Percentiles rank a stretch among this genome's conserved stretches.
Conservation (phyloP, 2,329 filamentous ascomycete species). For the Fusarium keratoplasticum region DNA sequence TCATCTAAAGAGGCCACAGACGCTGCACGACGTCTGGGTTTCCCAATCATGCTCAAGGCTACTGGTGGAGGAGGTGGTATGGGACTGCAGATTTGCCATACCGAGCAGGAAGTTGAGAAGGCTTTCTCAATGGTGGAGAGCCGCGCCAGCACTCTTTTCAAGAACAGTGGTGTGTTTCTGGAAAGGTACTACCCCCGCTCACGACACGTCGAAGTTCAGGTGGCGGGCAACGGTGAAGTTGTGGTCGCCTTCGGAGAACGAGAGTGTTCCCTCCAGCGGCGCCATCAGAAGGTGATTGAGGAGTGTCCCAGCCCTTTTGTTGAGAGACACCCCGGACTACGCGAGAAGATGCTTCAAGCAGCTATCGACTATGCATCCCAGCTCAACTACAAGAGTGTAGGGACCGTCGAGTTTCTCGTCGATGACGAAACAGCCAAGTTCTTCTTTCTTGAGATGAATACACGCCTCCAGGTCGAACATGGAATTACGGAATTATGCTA, state of each 20-base stretch:
- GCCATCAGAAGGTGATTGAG: slow-evolving; percentile 78
- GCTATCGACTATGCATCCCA: slow-evolving; percentile 24
- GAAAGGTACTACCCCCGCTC: slow-evolving; percentile 71
- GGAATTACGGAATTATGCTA: slow-evolving; percentile 83
- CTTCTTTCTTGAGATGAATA: slow-evolving; percentile 66
- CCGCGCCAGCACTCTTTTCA: not conserved
- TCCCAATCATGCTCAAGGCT: slow-evolving; percentile 1
- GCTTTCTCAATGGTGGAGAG: not conserved
- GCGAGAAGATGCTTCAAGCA: slow-evolving; percentile 41
- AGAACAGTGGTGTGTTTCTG: slow-evolving; percentile 68
- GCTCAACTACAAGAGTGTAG: slow-evolving; percentile 31
- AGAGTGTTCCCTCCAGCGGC: slow-evolving; percentile 75
- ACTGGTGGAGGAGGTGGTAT: not conserved
- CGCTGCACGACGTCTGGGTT: not conserved
- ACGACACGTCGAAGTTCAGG: slow-evolving; percentile 76
- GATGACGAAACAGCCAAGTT: slow-evolving; percentile 71
- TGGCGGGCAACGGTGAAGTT: slow-evolving; percentile 67
- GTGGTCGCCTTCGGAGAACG: slow-evolving; percentile 70
- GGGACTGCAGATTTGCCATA: not conserved
- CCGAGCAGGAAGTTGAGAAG: not conserved
- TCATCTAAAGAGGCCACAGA: not conserved
- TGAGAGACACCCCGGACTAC: slow-evolving; percentile 46
- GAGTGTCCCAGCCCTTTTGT: slow-evolving; percentile 75
- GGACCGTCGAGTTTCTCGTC: slow-evolving; percentile 68
- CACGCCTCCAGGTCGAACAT: slow-evolving; percentile 81